Evolutionary conservation across 2,329 filamentous ascomycete genomes (phyloP).

Genomic region (Claviceps sp.): DNA sequence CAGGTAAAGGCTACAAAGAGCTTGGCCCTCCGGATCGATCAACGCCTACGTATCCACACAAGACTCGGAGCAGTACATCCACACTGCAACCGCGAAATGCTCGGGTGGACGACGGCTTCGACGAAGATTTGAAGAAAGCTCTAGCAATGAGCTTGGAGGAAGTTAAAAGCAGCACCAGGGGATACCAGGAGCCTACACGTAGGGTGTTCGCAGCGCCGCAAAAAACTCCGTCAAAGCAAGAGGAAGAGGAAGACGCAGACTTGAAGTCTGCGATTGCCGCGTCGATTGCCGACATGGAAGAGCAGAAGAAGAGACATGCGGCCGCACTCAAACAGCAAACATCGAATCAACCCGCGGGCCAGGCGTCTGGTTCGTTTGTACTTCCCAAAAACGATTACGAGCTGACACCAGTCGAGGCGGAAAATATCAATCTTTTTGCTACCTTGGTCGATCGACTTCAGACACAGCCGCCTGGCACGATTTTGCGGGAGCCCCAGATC

Average conservation of each 20-base stretch:
- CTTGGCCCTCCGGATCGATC: constrained; percentile 31
- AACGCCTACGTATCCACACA: constrained; percentile 36
- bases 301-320: constrained; percentile 86
- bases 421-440: constrained; percentile 94
- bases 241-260: constrained; percentile 84
- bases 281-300: constrained; percentile 91
- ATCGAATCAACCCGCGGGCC: constrained; percentile 24
- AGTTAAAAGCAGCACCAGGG: constrained; percentile 59
- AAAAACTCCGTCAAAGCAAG: constrained; percentile 25
- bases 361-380: constrained; percentile 33
- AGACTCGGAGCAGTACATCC: constrained; percentile 46
- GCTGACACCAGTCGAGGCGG: constrained; percentile 80
- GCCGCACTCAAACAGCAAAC: constrained; percentile 72
- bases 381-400: constrained; percentile 88
- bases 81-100: constrained; percentile 83
- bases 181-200: constrained; percentile 50
- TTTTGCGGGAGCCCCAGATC: constrained; percentile 92
- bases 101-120: constrained; percentile 78
- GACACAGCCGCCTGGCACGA: constrained; percentile 89
- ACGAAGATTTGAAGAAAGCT: constrained; percentile 87
- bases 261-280: constrained; percentile 91
- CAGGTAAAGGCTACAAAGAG: constrained; percentile 45
- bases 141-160: constrained; percentile 96
- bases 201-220: constrained; percentile 22
- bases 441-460: constrained; percentile 90